Evolutionary conservation across 1,284 basidiomycete genomes (phyloP).

Genomic region (Jaminaea rosea): DNA sequence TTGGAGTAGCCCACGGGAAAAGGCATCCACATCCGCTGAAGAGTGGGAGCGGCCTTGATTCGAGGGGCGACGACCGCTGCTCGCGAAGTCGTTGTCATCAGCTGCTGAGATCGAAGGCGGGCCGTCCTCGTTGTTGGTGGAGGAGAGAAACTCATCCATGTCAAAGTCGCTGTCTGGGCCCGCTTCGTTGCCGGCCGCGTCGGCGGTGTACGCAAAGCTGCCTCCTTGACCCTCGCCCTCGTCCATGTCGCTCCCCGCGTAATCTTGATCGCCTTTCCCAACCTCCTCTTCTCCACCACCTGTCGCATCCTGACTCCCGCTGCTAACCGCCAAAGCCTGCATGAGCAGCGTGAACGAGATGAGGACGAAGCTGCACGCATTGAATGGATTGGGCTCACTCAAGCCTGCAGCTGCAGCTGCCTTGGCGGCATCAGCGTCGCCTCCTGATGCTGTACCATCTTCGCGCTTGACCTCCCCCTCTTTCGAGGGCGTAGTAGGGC

Average conservation of each 20-base stretch:
- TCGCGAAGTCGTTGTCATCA: not conserved
- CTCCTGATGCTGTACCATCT: no score
- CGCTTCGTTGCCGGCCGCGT: not conserved
- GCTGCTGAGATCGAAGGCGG: no score
- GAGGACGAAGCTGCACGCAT: constrained; percentile 38
- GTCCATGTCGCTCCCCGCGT: constrained; percentile 4
- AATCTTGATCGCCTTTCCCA: constrained; percentile 10
- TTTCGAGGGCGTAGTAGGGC: constrained; percentile 13
- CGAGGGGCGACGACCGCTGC: not conserved
- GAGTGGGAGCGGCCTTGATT: not conserved
- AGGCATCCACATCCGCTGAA: not conserved
- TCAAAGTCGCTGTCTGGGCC: constrained; percentile 1
- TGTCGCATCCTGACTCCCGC: constrained; percentile 5
- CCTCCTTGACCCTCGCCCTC: constrained; percentile 1
- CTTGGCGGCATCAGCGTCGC: not conserved
- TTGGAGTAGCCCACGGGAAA: constrained; percentile 2
- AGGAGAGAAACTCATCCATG: not conserved
- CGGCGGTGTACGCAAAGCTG: not conserved
- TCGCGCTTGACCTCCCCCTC: no score
- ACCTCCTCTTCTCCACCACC: constrained; percentile 14
- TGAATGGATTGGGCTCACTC: constrained; percentile 43
- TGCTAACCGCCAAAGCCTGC: constrained; percentile 29
- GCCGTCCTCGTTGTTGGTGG: not conserved
- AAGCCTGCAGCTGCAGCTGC: no score
- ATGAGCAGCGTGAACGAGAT: constrained; percentile 39